Percentiles rank a stretch among this genome's conserved stretches.
These are phyloP conservation scores for Tetrastigma voinierianum DNA, from an alignment of 164 flowering plant genomes.

Conservation along the genomic window DNA sequence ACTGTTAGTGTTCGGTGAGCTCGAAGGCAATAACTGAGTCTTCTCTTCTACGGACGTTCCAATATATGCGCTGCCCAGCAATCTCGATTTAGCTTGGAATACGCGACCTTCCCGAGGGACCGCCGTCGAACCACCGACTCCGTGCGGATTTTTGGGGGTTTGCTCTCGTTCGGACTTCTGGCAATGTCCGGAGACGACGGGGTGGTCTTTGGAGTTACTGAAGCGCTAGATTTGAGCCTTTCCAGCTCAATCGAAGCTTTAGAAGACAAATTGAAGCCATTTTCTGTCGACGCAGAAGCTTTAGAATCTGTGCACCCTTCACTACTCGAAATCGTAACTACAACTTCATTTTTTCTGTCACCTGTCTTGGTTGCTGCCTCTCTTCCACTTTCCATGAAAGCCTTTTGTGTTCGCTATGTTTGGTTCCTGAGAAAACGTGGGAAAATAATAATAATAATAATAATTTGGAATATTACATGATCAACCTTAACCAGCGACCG, in stretches of 20 bases:
- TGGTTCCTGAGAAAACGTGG: no score
- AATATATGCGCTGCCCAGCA: slow-evolving; percentile 26
- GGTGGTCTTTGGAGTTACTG: background rate
- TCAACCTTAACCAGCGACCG: no score
- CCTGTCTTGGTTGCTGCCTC: background rate
- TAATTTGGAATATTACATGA: no score
- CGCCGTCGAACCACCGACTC: slow-evolving; percentile 12
- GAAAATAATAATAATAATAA: no score
- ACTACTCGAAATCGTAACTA: slow-evolving; percentile 14
- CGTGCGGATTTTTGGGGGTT: slow-evolving; percentile 28
- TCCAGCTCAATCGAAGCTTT: slow-evolving; percentile 1
- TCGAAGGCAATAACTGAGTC: background rate
- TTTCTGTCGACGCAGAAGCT: background rate
- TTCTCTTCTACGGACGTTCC: slow-evolving; percentile 12
- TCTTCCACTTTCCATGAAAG: slow-evolving; percentile 14
- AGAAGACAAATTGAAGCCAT: background rate
- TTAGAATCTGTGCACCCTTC: slow-evolving; percentile 3
- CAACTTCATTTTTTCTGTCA: slow-evolving; percentile 1
- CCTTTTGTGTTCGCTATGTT: background rate
- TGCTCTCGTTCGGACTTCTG: slow-evolving; percentile 3
- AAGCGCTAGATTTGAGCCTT: background rate
- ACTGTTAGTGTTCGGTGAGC: slow-evolving; percentile 14
- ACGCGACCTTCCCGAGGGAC: slow-evolving; percentile 21
- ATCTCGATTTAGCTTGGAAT: slow-evolving; percentile 40
- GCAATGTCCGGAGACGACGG: slow-evolving; percentile 13